A percentile compares a stretch with the other conserved stretches of the same genome.
These are phyloP conservation scores for Phytopythium oedochilum DNA, from an alignment of 352 stramenopile species.

Conservation along the genomic window DNA sequence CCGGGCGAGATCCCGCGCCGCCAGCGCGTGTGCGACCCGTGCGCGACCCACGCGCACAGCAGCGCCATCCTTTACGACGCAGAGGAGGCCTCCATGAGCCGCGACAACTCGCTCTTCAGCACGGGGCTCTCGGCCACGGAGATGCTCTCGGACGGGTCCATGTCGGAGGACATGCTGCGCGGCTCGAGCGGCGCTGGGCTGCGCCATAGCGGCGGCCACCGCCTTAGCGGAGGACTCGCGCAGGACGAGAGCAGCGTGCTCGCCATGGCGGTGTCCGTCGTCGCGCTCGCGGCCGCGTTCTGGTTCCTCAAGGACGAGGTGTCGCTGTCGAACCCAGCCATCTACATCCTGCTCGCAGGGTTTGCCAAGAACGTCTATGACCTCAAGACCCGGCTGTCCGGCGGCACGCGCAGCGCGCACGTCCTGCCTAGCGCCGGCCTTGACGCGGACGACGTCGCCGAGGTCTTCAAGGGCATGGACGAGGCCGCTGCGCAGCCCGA, in stretches of 20 bases:
- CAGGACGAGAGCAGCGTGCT: slow-evolving; percentile 24
- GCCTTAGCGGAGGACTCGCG: background rate
- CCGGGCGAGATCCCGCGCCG: slow-evolving; percentile 58
- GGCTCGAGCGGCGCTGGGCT: background rate
- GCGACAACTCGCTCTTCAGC: slow-evolving; percentile 19
- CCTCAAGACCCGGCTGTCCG: slow-evolving; percentile 27
- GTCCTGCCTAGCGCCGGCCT: slow-evolving; percentile 1
- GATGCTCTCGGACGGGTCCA: slow-evolving; percentile 11
- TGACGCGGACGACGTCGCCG: slow-evolving; percentile 24
- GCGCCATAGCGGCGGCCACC: background rate
- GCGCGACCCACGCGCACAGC: slow-evolving; percentile 53
- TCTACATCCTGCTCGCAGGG: slow-evolving; percentile 69
- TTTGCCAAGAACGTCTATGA: slow-evolving; percentile 76
- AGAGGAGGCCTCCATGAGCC: slow-evolving; percentile 24
- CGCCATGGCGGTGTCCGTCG: slow-evolving; percentile 54
- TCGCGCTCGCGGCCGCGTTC: slow-evolving; percentile 59
- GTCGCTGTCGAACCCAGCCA: slow-evolving; percentile 56
- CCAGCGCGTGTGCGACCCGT: slow-evolving; percentile 72
- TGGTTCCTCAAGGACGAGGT: slow-evolving; percentile 84
- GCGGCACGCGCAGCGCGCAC: slow-evolving; percentile 12
- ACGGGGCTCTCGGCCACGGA: slow-evolving; percentile 28
- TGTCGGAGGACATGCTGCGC: slow-evolving; percentile 20
- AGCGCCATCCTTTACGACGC: slow-evolving; percentile 61
- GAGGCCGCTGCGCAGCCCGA: slow-evolving; percentile 12
- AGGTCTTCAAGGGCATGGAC: slow-evolving; percentile 36